Evolutionary conservation across 805 yeast species (phyloP), one percentile per base, ranked within the genome.

Genomic region (Jamesozyma gamospora): DNA sequence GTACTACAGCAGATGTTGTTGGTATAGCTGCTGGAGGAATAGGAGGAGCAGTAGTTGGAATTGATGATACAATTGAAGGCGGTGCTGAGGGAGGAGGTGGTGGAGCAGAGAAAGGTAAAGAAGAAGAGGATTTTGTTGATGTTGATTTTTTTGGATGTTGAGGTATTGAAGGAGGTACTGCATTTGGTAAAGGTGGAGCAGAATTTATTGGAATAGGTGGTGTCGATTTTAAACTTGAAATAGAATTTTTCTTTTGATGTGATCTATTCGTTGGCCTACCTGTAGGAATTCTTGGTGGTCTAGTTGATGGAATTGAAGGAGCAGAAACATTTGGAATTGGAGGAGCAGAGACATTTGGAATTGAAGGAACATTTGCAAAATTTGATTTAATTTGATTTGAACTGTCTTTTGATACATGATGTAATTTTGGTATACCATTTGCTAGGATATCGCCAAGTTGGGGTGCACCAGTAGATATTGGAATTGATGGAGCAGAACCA

Each of bases 401-500:
- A 28, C 32, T 6, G 17, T 29, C 13, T 21, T 64, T 64, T n/a
- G 53, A 58, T 28, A 69, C 53, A 42, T 72, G 73, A 42, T 72
- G 75, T 44, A 83, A 66, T 51, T 80, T 80, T 7, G 94, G 92
- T 60, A 84, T 69, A 1, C 94, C 94, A 5, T 81, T 84, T 3
- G 92, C 86, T 17, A 59, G 41, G 15, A 58, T 52, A 40, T 55
- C 62, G 32, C 60, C 60, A 31, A 57, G 35, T 41, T 59, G 62
- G 11, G 63, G 64, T 3, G 57, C 61, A 4, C 57, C 60, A 37
- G 49, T 31, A 8, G 55, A 54, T 36, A 50, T 33, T 28, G 55
- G 48, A 21, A 21, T 5, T 8, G 24, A 21, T 8, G 24, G 8
- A 21, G 24, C 24, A 21, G 24, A 21, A 2, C 14, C 13, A 12